Percentiles rank a stretch among this genome's conserved stretches.
Conservation (phyloP, 140 eudicot species). For the Erigeron philadelphicus region DNA sequence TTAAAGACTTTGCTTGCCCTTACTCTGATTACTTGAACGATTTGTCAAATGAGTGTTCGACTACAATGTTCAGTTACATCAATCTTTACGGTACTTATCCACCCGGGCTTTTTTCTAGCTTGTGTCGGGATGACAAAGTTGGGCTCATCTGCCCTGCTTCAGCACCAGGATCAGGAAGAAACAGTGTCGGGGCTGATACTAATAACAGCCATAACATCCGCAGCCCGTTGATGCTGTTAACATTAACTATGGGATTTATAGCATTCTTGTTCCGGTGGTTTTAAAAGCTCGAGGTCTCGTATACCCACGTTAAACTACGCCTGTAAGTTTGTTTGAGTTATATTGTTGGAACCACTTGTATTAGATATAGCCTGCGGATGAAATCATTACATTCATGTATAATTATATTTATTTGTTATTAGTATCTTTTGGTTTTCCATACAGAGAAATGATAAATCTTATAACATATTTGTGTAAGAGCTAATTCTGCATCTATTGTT, state of each 20-base stretch:
- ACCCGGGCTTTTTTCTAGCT: conserved; percentile 52
- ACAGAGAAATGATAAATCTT: conserved; percentile 8
- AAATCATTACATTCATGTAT: conserved; percentile 20
- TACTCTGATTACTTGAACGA: conserved; percentile 44
- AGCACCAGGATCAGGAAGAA: conserved; percentile 29
- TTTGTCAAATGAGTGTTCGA: conserved; percentile 51
- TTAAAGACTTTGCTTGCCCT: conserved; percentile 73
- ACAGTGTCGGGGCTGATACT: conserved; percentile 22
- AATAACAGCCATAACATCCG: conserved; percentile 18
- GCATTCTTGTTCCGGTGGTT: conserved; percentile 24
- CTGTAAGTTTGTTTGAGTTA: conserved; percentile 25
- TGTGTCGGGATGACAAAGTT: conserved; percentile 51
- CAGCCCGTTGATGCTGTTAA: conserved; percentile 17
- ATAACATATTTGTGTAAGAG: conserved; percentile 18
- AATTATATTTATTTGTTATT: conserved; percentile 17
- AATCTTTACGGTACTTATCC: conserved; percentile 58
- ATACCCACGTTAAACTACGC: conserved; percentile 2
- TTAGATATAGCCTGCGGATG: conserved; percentile 11
- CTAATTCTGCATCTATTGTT: conserved; percentile 2
- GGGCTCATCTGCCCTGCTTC: conserved; percentile 69
- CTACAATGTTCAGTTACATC: conserved; percentile 69
- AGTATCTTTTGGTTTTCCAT: background rate
- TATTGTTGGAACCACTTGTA: conserved; percentile 18
- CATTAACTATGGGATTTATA: conserved; percentile 24
- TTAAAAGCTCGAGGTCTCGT: conserved; percentile 25